Base-by-base conservation (phyloP, 2,329 filamentous ascomycete genomes). In the Ophiobolus disseminans region DNA sequence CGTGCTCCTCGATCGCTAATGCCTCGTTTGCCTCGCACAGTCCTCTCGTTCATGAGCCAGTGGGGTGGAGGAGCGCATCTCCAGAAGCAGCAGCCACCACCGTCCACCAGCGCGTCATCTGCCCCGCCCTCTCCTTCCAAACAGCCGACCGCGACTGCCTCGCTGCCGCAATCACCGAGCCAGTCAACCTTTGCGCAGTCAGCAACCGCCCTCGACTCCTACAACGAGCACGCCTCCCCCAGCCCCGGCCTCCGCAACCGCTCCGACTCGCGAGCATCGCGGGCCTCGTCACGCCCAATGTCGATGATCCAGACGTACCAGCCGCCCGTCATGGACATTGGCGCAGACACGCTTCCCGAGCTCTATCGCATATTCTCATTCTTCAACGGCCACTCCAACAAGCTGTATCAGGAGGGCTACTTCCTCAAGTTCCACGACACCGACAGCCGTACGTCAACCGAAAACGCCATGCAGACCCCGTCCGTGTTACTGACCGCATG, bases 351-450 rank as follows among this genome's bases (percentile, higher is more conserved):
- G 22, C 86, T 94, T 55, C 91, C 94, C 28, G 94, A 99, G 80
- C 81, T 99, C 55, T 89, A 91, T 76, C 93, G 92, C 57, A 92
- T 97, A 65, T 97, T 97, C 75, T 90, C 85, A 52, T 94, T 91
- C 69, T 82, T 99, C 58, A 97, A 96, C 76, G 94, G 88, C 75
- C 94, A 99, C 73, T 88, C 86, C 48, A 97, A 97, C 75, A 97
- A 97, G 76, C 79, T 97, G 46, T 99, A 97, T 72, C 92, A 97
- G 63, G 94, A 99, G 76, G 94, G 94, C 28, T 99, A 97, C 69
- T 97, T 99, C 61, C 77, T 99, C 62, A 99, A 97, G 76, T 79
- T 99, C 39, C 93, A 97, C 73, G 94, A 99, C 73, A 86, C 96
- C 62, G 95, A 97, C 68, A 87, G 86, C 45, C 87, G 92, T 96